Evolutionary conservation across 176 grass and related monocot species (phyloP), one percentile per base, ranked within the genome.

Genomic region (Dactylis glomerata): DNA sequence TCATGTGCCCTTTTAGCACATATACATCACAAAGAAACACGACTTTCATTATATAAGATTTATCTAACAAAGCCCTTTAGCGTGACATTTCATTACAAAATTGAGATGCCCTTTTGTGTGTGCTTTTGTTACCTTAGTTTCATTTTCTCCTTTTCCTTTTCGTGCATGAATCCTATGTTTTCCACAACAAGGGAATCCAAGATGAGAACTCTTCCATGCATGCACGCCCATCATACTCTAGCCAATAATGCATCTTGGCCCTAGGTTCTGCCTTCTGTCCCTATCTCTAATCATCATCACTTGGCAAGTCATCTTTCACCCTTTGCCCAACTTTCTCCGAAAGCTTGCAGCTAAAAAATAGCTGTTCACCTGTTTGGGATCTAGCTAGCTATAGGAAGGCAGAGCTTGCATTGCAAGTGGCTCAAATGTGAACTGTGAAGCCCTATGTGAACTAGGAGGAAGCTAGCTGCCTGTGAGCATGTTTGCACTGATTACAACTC

Each of bases 171-270:
- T 66, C 56, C 73, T 73, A 73, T 90, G 64, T 78, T 73, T 73
- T 73, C n/a, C 38, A 75, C 36, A 37, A 28, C 5, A 89, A 22
- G 42, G 83, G 88, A 78, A 86, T 90, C 79, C 73, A 83, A 86
- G 88, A 86, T 28, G 59, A 42, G 55, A 82, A 73, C 52, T 78
- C 62, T n/a, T n/a, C 10, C 26, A 72, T 44, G 51, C 64, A 54
- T 64, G 76, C 61, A 64, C 0, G 5, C 59, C 55, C 82, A 37
- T 10, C 49, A 74, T 17, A 41, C 15, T 70, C 28, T 22, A 75
- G 70, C 57, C 45, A 86, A 86, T 90, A 58, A 87, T 87, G 80
- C 84, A 73, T 68, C 55, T 56, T 83, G 36, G 27, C 55, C 80
- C 65, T 86, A 79, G 84, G 65, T 83, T 83, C 74, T 73, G 80